Percentiles rank a stretch among this genome's conserved stretches.
These are phyloP conservation scores for Solanum aculeatissimum DNA, from an alignment of 305 asterid genomes.

Conservation along the genomic window DNA sequence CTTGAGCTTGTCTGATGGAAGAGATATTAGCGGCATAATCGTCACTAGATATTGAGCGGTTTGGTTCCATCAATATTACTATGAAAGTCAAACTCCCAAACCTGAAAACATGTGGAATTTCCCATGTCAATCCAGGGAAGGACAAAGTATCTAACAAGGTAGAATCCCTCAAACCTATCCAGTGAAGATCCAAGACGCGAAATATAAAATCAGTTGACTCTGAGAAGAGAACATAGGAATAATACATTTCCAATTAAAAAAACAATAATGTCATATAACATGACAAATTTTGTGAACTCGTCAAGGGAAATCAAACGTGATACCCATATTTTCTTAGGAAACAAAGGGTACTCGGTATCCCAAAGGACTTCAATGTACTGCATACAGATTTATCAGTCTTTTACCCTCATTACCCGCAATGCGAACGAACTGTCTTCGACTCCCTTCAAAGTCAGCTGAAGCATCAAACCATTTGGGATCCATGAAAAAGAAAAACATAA, in stretches of 20 bases:
- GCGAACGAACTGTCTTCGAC: not conserved
- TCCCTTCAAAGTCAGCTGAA: not conserved
- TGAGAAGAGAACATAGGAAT: not conserved
- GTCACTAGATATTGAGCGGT: constrained; percentile 11
- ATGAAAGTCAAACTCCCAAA: not conserved
- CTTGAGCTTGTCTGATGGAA: constrained; percentile 62
- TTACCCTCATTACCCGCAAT: not conserved
- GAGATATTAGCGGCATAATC: constrained; percentile 74
- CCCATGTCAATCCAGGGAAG: not conserved
- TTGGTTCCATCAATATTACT: constrained; percentile 37
- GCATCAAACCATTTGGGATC: too few species aligned
- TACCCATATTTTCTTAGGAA: not conserved
- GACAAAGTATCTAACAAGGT: not conserved
- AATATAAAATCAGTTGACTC: not conserved
- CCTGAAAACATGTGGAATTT: not conserved
- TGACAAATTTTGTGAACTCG: not conserved
- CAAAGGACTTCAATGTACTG: not conserved
- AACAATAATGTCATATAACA: not conserved
- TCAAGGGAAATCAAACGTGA: not conserved
- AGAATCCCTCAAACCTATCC: not conserved
- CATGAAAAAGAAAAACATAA: too few species aligned
- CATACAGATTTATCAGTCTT: not conserved
- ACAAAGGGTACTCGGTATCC: not conserved
- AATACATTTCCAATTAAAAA: not conserved
- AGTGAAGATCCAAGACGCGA: not conserved